These are phyloP conservation scores for Chloranthus sessilifolius DNA, from an alignment of 164 flowering plant species.

Conservation along the genomic window DNA sequence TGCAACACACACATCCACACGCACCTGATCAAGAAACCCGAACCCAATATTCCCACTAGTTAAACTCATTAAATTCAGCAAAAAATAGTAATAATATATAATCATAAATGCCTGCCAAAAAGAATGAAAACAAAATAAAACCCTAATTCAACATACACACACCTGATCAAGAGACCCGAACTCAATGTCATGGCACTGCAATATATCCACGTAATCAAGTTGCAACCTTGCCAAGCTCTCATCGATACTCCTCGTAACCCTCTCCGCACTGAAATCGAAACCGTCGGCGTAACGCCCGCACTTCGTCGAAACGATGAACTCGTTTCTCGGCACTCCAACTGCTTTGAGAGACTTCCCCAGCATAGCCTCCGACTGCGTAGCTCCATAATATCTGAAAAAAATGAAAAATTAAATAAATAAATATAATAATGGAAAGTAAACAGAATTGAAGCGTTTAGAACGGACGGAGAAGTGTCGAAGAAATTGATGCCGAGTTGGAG, in stretches of 20 bases:
- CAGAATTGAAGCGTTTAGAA: neutral
- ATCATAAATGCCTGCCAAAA: too few species aligned
- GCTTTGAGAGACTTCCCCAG: constrained; percentile 79
- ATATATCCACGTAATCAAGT: constrained; percentile 89
- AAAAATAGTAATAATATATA: too few species aligned
- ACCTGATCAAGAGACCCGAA: constrained; percentile 96
- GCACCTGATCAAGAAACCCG: constrained; percentile 87
- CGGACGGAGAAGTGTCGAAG: constrained; percentile 96
- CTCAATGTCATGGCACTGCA: constrained; percentile 97
- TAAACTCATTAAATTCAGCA: too few species aligned
- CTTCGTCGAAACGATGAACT: constrained; percentile 82
- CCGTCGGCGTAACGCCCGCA: constrained; percentile 87
- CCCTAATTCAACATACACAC: too few species aligned
- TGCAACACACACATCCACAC: too few species aligned
- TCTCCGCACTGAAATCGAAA: constrained; percentile 91
- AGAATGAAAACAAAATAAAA: too few species aligned
- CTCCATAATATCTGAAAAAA: constrained; percentile 69
- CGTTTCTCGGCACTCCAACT: constrained; percentile 51
- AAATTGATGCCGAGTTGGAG: constrained; percentile 84
- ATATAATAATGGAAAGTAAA: neutral
- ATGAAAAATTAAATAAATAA: neutral
- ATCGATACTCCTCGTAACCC: constrained; percentile 82
- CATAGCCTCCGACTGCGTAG: constrained; percentile 78
- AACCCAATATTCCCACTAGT: too few species aligned
- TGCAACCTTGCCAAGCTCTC: constrained; percentile 91